Evolutionary conservation across 2,329 filamentous ascomycete species (phyloP), one percentile per base, ranked within the genome.

Genomic region (Trichoderma koningii): DNA sequence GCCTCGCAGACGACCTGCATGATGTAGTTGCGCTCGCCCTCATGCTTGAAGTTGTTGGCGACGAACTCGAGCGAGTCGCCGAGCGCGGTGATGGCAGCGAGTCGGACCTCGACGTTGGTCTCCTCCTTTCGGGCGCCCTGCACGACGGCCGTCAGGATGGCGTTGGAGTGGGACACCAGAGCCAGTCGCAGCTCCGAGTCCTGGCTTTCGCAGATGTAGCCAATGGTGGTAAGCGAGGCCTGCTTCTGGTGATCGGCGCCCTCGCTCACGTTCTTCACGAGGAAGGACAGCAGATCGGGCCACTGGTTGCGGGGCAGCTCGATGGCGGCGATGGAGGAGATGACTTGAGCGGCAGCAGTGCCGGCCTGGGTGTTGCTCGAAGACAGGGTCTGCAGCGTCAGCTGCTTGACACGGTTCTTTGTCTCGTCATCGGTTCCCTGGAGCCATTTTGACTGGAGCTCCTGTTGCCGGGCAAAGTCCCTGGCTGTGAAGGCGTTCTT

Each of bases 1-100:
- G 95, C 95, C 83, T 99, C 95, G 81, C 95, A 99, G 73, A 99
- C 92, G 70, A 99, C 95, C 82, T 99, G 95, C 95, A 99, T 99
- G 75, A 99, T 99, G 83, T 98, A 99, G 82, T 99, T 99, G 71
- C 95, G 89, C 84, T 99, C 95, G 73, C 94, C 95, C 80, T 99
- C 95, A 74, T 98, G 95, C 80, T 97, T 96, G 79, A 99, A 99
- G 82, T 99, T 99, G 80, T 92, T 96, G 70, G 93, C 88, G 66
- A 99, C 94, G 74, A 99, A 99, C 79, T 99, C 95, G 66, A 98
- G 89, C 45, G 94, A 97, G 79, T 99, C 95, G 72, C 93, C 92
- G 51, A 99, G 89, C 52, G 95, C 95, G 56, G 91, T 91, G 75
- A 99, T 95, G 74, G 95, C 95, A 60, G 95, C 92, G 71, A 93